phyloP scores from a whole-genome alignment of 1,139 yeast genomes.

The Petasospora rhodanensis region DNA sequence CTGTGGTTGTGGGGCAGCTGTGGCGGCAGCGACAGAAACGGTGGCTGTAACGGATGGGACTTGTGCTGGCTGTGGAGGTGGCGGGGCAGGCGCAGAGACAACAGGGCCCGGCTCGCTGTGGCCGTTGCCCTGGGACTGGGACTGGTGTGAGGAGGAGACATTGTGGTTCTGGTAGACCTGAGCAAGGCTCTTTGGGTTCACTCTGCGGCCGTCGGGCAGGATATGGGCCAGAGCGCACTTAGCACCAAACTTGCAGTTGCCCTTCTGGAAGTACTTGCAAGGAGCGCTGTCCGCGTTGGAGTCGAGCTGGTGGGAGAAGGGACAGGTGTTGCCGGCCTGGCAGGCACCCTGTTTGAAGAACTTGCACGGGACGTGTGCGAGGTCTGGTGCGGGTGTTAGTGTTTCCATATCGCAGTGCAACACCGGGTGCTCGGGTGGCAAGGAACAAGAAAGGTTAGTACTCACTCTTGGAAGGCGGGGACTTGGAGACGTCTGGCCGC shows the following conservation, averaged over 20 bases:
- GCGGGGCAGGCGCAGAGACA: too few species aligned
- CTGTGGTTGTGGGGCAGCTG: too few species aligned
- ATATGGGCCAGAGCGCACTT: conserved; percentile 93
- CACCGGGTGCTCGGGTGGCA: too few species aligned
- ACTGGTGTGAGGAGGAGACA: not conserved
- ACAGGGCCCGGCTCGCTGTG: not conserved
- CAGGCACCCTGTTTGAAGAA: conserved; percentile 88
- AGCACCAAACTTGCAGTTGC: conserved; percentile 89
- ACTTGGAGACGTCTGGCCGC: conserved; percentile 20
- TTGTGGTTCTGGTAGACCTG: conserved; percentile 23
- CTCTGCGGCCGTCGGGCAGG: conserved; percentile 82
- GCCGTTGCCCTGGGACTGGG: not conserved
- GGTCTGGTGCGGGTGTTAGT: conserved; percentile 32
- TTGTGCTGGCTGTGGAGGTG: too few species aligned
- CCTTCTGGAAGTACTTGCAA: conserved; percentile 91
- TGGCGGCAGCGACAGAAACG: too few species aligned
- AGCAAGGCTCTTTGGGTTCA: conserved; percentile 46
- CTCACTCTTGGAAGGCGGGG: conserved; percentile 25
- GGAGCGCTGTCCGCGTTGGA: conserved; percentile 61
- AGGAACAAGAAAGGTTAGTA: too few species aligned
- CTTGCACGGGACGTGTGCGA: conserved; percentile 94
- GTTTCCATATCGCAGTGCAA: too few species aligned
- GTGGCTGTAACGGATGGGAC: too few species aligned
- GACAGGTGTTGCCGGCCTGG: conserved; percentile 90
- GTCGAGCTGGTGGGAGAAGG: conserved; percentile 79